phyloP scores from a whole-genome alignment of 1,284 basidiomycete genomes.

The Takashimella koratensis region DNA sequence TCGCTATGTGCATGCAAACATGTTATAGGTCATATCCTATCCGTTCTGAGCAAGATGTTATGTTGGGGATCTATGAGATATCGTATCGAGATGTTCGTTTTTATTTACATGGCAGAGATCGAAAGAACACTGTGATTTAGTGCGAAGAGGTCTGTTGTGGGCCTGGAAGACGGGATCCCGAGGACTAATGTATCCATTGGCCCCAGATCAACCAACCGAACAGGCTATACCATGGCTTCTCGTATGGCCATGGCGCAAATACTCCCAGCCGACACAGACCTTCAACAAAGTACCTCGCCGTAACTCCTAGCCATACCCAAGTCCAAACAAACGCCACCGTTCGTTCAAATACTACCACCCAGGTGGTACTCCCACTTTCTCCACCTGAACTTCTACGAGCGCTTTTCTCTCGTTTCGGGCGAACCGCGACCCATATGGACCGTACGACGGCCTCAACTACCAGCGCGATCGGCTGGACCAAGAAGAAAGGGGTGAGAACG shows the following conservation, averaged over 20 bases:
- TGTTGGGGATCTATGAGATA: too few relatives aligned
- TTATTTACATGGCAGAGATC: too few relatives aligned
- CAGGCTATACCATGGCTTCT: background rate
- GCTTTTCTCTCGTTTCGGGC: background rate
- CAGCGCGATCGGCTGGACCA: conserved; percentile 36
- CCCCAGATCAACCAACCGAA: background rate
- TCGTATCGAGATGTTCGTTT: too few relatives aligned
- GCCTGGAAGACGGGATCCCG: too few relatives aligned
- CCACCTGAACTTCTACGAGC: conserved; percentile 9
- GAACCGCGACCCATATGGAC: conserved; percentile 19
- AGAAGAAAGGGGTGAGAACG: conserved; percentile 37
- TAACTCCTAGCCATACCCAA: conserved; percentile 43
- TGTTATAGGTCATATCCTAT: too few relatives aligned
- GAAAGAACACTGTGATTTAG: too few relatives aligned
- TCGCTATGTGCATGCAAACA: too few relatives aligned
- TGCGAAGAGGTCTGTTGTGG: too few relatives aligned
- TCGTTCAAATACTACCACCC: conserved; percentile 28
- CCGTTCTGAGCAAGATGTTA: too few relatives aligned
- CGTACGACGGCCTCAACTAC: conserved; percentile 35
- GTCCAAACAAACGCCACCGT: conserved; percentile 36
- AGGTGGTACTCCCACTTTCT: conserved; percentile 7
- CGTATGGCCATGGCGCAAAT: conserved; percentile 14
- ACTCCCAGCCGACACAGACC: conserved; percentile 27
- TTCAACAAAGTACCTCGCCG: conserved; percentile 35
- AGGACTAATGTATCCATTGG: background rate